Conservation (phyloP, 768 basidiomycete species). For the Suillus ampliporus region DNA sequence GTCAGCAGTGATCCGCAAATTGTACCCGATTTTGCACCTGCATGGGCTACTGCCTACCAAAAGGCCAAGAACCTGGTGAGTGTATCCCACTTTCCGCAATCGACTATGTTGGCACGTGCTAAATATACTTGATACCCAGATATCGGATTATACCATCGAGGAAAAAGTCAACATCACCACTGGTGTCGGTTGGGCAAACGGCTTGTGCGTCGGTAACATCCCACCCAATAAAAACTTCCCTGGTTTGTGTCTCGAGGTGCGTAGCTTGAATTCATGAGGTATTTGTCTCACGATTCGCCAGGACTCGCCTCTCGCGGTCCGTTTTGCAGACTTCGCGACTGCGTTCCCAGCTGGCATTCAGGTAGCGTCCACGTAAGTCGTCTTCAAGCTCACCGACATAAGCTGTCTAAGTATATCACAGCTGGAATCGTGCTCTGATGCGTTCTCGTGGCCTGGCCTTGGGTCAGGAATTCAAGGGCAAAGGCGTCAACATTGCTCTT, state of each 20-base stretch:
- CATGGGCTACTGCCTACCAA: constrained; percentile 58
- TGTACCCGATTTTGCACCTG: constrained; percentile 44
- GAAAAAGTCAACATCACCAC: constrained; percentile 34
- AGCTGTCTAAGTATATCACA: constrained; percentile 30
- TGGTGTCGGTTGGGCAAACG: constrained; percentile 37
- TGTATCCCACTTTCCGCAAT: neutral
- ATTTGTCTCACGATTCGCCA: constrained; percentile 14
- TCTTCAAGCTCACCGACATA: constrained; percentile 30
- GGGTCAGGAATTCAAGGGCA: constrained; percentile 70
- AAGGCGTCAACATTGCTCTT: constrained; percentile 58
- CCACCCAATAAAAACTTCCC: constrained; percentile 50
- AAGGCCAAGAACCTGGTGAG: constrained; percentile 59
- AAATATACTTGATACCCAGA: constrained; percentile 25
- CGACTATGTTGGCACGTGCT: constrained; percentile 1
- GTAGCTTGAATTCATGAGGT: constrained; percentile 5
- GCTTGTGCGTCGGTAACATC: constrained; percentile 72
- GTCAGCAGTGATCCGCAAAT: constrained; percentile 42
- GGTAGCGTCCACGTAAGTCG: constrained; percentile 51
- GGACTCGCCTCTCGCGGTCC: constrained; percentile 45
- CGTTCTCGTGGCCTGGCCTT: constrained; percentile 64
- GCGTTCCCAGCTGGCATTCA: constrained; percentile 66
- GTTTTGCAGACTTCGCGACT: constrained; percentile 45
- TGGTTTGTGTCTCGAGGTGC: constrained; percentile 66
- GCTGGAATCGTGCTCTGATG: constrained; percentile 68
- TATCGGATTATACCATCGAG: constrained; percentile 40